Conservation (phyloP, 495 filamentous ascomycete genomes). For the Penicillium coffeae region DNA sequence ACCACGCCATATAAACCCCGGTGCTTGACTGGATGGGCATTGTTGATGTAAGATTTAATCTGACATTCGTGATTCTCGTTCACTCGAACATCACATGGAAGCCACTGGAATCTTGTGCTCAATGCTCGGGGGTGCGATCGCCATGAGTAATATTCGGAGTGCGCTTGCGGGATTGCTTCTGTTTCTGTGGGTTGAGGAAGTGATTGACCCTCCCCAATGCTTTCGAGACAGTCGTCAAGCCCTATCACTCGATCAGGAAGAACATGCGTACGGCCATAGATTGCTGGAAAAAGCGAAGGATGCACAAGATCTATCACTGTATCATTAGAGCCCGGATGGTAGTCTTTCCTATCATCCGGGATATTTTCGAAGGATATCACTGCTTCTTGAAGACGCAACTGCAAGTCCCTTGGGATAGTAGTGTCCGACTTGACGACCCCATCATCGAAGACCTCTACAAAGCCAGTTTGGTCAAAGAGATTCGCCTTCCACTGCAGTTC, state of each 20-base stretch:
- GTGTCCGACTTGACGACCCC: conserved; percentile 38
- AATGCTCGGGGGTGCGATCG: too few relatives aligned
- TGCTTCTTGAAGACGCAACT: conserved; percentile 16
- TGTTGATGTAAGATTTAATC: conserved; percentile 57
- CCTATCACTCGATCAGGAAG: conserved; percentile 33
- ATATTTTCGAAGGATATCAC: conserved; percentile 39
- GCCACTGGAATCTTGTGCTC: conserved; percentile 52
- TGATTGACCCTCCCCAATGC: conserved; percentile 39
- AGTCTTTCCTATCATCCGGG: conserved; percentile 49
- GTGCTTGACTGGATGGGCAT: conserved; percentile 51
- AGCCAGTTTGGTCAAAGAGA: conserved; percentile 22
- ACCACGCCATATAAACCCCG: conserved; percentile 46
- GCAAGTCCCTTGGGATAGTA: conserved; percentile 23
- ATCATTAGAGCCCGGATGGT: conserved; percentile 51
- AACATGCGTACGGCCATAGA: conserved; percentile 50
- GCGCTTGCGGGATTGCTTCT: too few relatives aligned
- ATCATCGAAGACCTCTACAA: conserved; percentile 24
- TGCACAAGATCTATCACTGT: conserved; percentile 60
- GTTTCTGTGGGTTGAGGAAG: conserved; percentile 6
- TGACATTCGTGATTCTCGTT: conserved; percentile 4
- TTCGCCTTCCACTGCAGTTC: conserved; percentile 49
- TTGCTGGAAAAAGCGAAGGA: conserved; percentile 57
- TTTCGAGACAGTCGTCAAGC: conserved; percentile 35
- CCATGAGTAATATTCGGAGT: too few relatives aligned
- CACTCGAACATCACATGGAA: conserved; percentile 54